These are phyloP conservation scores for Moricandia moricandioides DNA, from an alignment of 345 rosid genomes.

Conservation along the genomic window DNA sequence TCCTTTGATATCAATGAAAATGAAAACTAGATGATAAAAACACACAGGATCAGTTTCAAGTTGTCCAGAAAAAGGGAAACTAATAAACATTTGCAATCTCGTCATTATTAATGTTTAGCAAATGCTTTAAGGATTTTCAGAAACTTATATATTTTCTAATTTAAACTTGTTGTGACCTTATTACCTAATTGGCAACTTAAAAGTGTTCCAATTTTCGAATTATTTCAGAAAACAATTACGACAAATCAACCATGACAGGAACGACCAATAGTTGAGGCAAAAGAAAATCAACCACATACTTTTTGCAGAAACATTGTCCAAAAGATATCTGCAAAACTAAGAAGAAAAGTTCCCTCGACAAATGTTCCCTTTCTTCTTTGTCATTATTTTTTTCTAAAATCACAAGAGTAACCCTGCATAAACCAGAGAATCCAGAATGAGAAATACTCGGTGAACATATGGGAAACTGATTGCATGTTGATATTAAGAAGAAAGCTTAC, in stretches of 20 bases:
- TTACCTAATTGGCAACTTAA: too few relatives aligned
- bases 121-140: too few relatives aligned
- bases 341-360: not conserved
- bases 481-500: conserved; percentile 8
- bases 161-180: too few relatives aligned
- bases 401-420: not conserved
- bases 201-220: not conserved
- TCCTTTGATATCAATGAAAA: not conserved
- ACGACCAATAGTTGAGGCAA: not conserved
- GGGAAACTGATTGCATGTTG: not conserved
- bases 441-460: not conserved
- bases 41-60: too few relatives aligned
- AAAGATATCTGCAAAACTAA: not conserved
- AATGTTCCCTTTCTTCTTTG: conserved; percentile 5
- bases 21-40: not conserved
- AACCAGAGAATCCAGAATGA: not conserved
- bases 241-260: not conserved
- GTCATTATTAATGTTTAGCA: too few relatives aligned
- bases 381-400: conserved; percentile 8
- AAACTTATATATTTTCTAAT: too few relatives aligned
- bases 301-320: conserved; percentile 1
- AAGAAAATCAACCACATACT: conserved; percentile 9
- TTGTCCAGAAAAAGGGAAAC: too few relatives aligned
- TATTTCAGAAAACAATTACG: not conserved
- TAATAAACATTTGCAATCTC: too few relatives aligned